Evolutionary conservation across 2,329 filamentous ascomycete genomes (phyloP), one percentile per base, ranked within the genome.

Genomic region (Chalara sp.): DNA sequence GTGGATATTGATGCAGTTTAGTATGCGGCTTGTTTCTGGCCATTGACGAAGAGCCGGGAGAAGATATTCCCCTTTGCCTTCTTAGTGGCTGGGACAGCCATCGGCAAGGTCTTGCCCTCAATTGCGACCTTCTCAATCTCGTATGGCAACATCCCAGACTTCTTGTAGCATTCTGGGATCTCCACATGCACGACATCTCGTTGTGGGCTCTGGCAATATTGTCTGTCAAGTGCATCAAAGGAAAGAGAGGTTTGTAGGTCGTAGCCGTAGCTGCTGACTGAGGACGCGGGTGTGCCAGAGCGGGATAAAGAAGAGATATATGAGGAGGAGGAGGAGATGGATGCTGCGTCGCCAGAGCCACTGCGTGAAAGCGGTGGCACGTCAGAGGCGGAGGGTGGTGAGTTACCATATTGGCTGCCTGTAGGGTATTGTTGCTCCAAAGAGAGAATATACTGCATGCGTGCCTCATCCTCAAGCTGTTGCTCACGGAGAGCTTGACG

Each of bases 321-420:
- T 13, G 64, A 63, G 28, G 58, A 57, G 1, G 65, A 67, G 29
- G 64, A 67, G 32, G 62, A 64, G 45, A 60, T 53, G 29, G 61
- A 60, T 44, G 58, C 53, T 35, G 57, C 59, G 45, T 65, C 63
- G 31, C 53, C 51, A 6, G 64, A 67, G 41, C 61, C 61, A 40
- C 61, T 65, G 47, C 65, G 64, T 13, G 61, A 59, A 10, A 45
- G 30, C 21, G 52, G 60, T 7, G 68, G 67, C 28, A 68, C 57
- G 42, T 68, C 65, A n/a, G 58, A 58, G 4, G 63, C 59, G 8
- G 63, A 63, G 8, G 68, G 68, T 44, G 67, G 66, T 8, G 67
- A 68, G 44, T 65, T 55, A 53, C 58, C 58, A 46, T 47, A 47
- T 41, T 31, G 11, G 41, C 32, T 49, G 13, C 53, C 52, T 42